Evolutionary conservation across 805 yeast species (phyloP).

Genomic region (Helenozyma baotianmanensis): DNA sequence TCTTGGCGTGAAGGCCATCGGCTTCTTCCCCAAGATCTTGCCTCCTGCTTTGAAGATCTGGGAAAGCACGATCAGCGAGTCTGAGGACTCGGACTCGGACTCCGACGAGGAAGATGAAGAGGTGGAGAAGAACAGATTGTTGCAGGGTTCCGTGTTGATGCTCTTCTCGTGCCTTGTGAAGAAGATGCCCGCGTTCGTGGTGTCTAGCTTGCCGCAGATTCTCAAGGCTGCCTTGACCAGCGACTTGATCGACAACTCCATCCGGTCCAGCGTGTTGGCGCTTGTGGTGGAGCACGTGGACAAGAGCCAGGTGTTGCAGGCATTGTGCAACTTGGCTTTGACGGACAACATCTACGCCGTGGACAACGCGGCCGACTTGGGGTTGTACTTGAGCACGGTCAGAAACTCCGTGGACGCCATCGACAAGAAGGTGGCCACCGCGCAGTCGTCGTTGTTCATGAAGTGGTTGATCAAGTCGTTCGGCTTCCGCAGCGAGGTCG

Average conservation of each 20-base stretch:
- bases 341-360: constrained; percentile 28
- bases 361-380: constrained; percentile 43
- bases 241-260: constrained; percentile 51
- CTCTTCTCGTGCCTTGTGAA: constrained; percentile 71
- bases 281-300: constrained; percentile 66
- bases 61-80: constrained; percentile 26
- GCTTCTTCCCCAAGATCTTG: constrained; percentile 78
- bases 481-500: constrained; percentile 59
- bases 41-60: constrained; percentile 68
- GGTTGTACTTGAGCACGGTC: constrained; percentile 64
- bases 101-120: constrained; percentile 24
- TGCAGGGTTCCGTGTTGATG: constrained; percentile 69
- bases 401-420: constrained; percentile 61
- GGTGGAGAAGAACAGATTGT: constrained; percentile 26
- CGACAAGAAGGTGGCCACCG: constrained; percentile 72
- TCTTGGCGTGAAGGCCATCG: constrained; percentile 82
- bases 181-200: constrained; percentile 81
- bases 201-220: constrained; percentile 61
- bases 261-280: constrained; percentile 60
- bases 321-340: constrained; percentile 63
- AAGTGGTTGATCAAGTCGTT: constrained; percentile 65
- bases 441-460: constrained; percentile 63
- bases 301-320: constrained; percentile 53
- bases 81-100: constrained; percentile 2
- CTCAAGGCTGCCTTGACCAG: constrained; percentile 55